Evolutionary conservation across 2,329 filamentous ascomycete species (phyloP).

Genomic region (Clathrospora elynae): DNA sequence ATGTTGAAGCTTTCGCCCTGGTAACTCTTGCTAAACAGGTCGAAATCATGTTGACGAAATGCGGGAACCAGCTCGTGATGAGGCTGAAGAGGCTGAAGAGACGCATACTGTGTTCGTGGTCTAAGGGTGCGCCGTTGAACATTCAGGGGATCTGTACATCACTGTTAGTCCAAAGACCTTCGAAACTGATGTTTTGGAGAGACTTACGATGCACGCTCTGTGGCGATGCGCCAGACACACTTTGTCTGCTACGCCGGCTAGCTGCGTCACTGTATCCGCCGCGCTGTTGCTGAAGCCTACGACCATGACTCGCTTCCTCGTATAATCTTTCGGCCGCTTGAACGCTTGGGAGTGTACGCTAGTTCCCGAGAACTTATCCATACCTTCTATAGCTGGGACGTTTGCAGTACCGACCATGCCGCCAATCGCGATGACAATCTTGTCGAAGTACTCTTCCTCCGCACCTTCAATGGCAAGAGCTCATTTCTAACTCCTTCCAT

Average conservation of each 20-base stretch:
- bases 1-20: slow-evolving; percentile 31
- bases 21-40: slow-evolving; percentile 23
- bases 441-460: slow-evolving; percentile 23
- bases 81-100: slow-evolving; percentile 19
- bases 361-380: slow-evolving; percentile 23
- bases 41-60: slow-evolving; percentile 24
- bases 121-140: slow-evolving; percentile 20
- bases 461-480: slow-evolving; percentile 11
- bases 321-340: slow-evolving; percentile 20
- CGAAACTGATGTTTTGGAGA: not conserved
- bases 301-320: slow-evolving; percentile 28
- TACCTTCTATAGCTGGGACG: slow-evolving; percentile 22
- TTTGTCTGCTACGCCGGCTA: slow-evolving; percentile 25
- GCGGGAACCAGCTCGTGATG: slow-evolving; percentile 19
- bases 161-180: not conserved
- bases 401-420: slow-evolving; percentile 22
- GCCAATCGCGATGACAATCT: slow-evolving; percentile 28
- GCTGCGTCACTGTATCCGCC: slow-evolving; percentile 31
- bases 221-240: slow-evolving; percentile 33
- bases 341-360: slow-evolving; percentile 22
- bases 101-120: slow-evolving; percentile 22
- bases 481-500: slow-evolving; percentile 22
- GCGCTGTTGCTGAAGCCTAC: slow-evolving; percentile 36
- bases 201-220: slow-evolving; percentile 26
- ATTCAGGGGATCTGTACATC: slow-evolving; percentile 20